phyloP scores from a whole-genome alignment of 208 protist genomes.

The Trypanosoma caninum region DNA sequence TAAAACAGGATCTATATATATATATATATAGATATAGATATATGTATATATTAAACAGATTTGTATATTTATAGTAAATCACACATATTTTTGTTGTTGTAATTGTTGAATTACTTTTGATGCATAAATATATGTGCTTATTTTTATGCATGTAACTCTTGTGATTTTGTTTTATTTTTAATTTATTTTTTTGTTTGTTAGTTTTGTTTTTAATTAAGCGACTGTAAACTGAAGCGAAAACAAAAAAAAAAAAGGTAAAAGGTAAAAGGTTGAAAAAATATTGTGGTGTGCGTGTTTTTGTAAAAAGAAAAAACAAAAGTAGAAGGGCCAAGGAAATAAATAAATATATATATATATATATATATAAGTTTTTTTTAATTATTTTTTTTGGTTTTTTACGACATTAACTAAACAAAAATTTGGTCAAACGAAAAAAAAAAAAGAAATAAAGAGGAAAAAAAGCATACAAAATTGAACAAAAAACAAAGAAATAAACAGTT shows the following conservation, averaged over 20 bases:
- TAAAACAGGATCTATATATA: slow-evolving; percentile 6
- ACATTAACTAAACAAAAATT: not conserved
- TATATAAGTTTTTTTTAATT: not conserved
- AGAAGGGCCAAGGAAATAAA: too few relatives aligned
- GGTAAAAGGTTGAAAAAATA: too few relatives aligned
- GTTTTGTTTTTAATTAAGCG: not conserved
- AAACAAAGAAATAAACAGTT: slow-evolving; percentile 6
- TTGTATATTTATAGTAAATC: not conserved
- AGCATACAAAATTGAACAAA: slow-evolving; percentile 18
- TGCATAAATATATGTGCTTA: too few relatives aligned
- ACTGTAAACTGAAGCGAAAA: too few relatives aligned
- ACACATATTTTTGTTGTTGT: too few relatives aligned
- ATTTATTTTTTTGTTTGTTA: not conserved
- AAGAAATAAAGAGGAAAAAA: not conserved
- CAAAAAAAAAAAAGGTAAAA: too few relatives aligned
- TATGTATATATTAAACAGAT: not conserved
- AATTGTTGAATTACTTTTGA: too few relatives aligned
- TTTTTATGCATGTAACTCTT: too few relatives aligned
- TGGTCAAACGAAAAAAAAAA: slow-evolving; percentile 4
- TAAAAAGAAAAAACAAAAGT: too few relatives aligned
- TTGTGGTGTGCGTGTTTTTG: too few relatives aligned
- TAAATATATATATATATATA: too few relatives aligned
- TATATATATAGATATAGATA: slow-evolving; percentile 3
- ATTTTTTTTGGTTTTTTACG: not conserved
- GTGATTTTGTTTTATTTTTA: too few relatives aligned